Evolutionary conservation across 352 stramenopile genomes (phyloP).

Genomic region (Pythium scleroteichum): DNA sequence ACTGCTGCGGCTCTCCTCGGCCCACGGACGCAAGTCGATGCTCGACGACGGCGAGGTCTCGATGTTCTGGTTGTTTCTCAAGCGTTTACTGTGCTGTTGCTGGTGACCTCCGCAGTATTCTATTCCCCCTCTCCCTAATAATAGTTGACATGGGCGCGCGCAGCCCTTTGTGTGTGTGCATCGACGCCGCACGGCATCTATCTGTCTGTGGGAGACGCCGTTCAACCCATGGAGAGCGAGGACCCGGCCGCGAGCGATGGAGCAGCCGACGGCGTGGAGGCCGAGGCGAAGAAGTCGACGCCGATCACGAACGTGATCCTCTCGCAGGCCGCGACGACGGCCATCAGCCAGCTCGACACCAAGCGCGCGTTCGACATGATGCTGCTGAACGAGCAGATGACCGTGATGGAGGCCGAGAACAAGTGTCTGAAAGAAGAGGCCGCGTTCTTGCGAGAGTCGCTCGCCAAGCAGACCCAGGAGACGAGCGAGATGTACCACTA

Average conservation of each 20-base stretch:
- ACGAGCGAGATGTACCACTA: slow-evolving; percentile 89
- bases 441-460: slow-evolving; percentile 41
- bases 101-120: slow-evolving; percentile 5
- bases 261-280: neutral
- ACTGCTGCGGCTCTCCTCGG: slow-evolving; percentile 12
- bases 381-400: slow-evolving; percentile 58
- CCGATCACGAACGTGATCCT: slow-evolving; percentile 45
- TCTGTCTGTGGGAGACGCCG: no score
- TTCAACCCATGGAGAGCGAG: slow-evolving; percentile 3
- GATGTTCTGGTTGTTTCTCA: slow-evolving; percentile 29
- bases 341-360: slow-evolving; percentile 49
- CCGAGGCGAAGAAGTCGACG: slow-evolving; percentile 1
- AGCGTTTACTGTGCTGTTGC: slow-evolving; percentile 41
- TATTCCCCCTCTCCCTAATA: no score
- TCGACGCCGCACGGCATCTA: neutral
- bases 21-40: slow-evolving; percentile 17
- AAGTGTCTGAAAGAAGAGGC: slow-evolving; percentile 46
- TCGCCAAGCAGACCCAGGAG: slow-evolving; percentile 48
- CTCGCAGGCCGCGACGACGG: slow-evolving; percentile 41
- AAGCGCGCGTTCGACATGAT: slow-evolving; percentile 71
- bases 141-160: no score
- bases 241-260: neutral
- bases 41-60: slow-evolving; percentile 13
- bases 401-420: slow-evolving; percentile 35
- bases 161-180: slow-evolving; percentile 1